These are phyloP conservation scores for Hirschioporus abietinus DNA, from an alignment of 768 basidiomycete species.

Conservation along the genomic window DNA sequence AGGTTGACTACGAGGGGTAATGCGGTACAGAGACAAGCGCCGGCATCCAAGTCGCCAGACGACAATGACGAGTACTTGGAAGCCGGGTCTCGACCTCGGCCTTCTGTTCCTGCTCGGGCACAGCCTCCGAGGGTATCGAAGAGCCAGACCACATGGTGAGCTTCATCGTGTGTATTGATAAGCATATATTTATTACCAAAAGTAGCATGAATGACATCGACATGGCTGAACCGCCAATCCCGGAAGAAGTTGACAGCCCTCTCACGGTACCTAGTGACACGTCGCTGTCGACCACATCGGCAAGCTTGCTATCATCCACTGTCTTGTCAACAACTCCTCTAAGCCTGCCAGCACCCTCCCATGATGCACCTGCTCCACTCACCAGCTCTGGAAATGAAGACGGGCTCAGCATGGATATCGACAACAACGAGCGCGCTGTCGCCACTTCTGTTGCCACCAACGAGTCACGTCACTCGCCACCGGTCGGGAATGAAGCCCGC, in stretches of 20 bases:
- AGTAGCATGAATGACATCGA: background rate
- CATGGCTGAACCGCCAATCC: too few species aligned
- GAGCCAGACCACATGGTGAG: background rate
- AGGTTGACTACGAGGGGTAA: too few species aligned
- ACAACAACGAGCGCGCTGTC: background rate
- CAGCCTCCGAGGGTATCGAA: background rate
- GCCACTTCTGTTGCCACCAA: background rate
- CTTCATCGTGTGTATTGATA: background rate
- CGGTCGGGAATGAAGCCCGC: too few species aligned
- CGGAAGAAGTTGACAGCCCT: too few species aligned
- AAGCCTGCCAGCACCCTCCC: background rate
- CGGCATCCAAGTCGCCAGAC: background rate
- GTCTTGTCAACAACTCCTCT: background rate
- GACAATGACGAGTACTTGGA: background rate
- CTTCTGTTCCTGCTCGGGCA: background rate
- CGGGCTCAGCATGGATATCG: background rate
- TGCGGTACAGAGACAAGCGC: background rate
- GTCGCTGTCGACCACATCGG: too few species aligned
- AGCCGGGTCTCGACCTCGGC: background rate
- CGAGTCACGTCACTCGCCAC: background rate
- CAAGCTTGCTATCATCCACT: too few species aligned
- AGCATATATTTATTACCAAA: background rate
- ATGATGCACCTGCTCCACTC: background rate
- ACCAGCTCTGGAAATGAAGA: background rate
- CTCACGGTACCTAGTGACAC: too few species aligned